Percentiles rank a stretch among this genome's conserved stretches.
Evolutionary conservation across 768 basidiomycete species (phyloP).

Genomic region (Kondoa malvinella): DNA sequence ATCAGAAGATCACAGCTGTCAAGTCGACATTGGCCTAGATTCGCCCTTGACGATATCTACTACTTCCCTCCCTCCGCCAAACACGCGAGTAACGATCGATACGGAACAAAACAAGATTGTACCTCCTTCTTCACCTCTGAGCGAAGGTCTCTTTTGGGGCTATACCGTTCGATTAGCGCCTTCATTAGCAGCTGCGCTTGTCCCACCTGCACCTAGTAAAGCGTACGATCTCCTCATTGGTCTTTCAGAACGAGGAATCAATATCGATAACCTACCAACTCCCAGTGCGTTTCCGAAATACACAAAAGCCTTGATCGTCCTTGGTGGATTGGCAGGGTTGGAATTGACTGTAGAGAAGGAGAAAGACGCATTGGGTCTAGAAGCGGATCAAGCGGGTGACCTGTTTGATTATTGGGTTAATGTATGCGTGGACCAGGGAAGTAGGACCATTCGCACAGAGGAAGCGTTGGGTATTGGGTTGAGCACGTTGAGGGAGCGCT

Average conservation of each 20-base stretch:
- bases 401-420: conserved; percentile 18
- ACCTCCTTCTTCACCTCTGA: conserved; percentile 4
- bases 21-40: conserved; percentile 15
- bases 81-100: conserved; percentile 7
- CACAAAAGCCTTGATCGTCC: conserved; percentile 10
- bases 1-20: neutral
- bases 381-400: conserved; percentile 10
- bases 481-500: neutral
- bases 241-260: conserved; percentile 12
- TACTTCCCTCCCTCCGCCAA: neutral
- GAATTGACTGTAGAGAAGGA: conserved; percentile 16
- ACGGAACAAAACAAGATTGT: neutral
- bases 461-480: conserved; percentile 3
- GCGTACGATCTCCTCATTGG: conserved; percentile 14
- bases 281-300: neutral
- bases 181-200: conserved; percentile 4
- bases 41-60: neutral
- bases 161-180: conserved; percentile 12
- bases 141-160: conserved; percentile 14
- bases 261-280: neutral
- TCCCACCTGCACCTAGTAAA: neutral
- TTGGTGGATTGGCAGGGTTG: conserved; percentile 12
- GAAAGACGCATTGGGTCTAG: conserved; percentile 7
- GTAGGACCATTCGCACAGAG: conserved; percentile 14
- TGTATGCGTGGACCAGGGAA: conserved; percentile 11